These are phyloP conservation scores for Heterobasidion parviporum DNA, from an alignment of 1,284 basidiomycete genomes.

Conservation along the genomic window DNA sequence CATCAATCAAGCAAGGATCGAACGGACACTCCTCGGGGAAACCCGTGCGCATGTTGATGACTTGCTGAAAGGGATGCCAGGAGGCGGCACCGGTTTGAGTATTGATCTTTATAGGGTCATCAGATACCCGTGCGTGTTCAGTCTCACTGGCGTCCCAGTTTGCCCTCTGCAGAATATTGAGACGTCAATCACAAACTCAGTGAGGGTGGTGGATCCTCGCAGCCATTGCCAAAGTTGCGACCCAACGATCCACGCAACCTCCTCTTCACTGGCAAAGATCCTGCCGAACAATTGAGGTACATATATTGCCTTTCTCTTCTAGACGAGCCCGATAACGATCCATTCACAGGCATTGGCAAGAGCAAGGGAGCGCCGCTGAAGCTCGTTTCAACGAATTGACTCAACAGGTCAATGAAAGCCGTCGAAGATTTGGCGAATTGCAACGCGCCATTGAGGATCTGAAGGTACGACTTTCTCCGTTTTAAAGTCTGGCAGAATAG, in stretches of 20 bases:
- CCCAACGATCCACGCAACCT: slow-evolving; percentile 35
- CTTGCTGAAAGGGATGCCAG: slow-evolving; percentile 34
- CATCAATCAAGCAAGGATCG: slow-evolving; percentile 70
- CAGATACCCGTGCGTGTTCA: slow-evolving; percentile 47
- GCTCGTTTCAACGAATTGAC: slow-evolving; percentile 6
- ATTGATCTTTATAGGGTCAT: slow-evolving; percentile 52
- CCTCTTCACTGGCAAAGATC: slow-evolving; percentile 36
- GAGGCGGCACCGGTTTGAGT: slow-evolving; percentile 51
- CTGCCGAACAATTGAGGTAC: slow-evolving; percentile 19
- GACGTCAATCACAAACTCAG: slow-evolving; percentile 25
- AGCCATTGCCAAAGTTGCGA: slow-evolving; percentile 26
- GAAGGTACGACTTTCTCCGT: neutral
- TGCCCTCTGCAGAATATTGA: slow-evolving; percentile 1
- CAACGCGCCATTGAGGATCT: slow-evolving; percentile 3
- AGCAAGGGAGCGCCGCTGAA: slow-evolving; percentile 12
- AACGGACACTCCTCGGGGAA: slow-evolving; percentile 60
- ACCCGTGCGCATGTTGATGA: slow-evolving; percentile 55
- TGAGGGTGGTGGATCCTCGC: slow-evolving; percentile 53
- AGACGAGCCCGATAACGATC: neutral
- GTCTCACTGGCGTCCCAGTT: neutral
- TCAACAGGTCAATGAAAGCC: slow-evolving; percentile 2
- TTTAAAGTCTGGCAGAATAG: too few relatives aligned
- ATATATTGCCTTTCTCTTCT: neutral
- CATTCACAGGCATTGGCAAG: neutral
- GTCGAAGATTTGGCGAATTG: slow-evolving; percentile 1